A percentile compares a stretch with the other conserved stretches of the same genome.
These are phyloP conservation scores for Beta macrorhiza DNA, from an alignment of 179 eudicot species.

Conservation along the genomic window DNA sequence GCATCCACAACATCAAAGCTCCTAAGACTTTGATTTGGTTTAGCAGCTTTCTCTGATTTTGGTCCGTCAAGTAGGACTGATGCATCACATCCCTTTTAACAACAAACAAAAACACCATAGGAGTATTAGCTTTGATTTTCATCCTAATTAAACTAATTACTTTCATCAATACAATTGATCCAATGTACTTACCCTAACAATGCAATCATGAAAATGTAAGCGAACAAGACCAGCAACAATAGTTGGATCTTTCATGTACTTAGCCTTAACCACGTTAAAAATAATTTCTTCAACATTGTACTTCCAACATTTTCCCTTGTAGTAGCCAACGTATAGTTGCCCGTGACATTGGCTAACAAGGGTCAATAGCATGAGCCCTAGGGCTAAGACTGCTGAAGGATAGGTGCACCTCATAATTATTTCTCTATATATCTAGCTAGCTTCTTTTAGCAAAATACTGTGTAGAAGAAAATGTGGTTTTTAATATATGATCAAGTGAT, in stretches of 20 bases:
- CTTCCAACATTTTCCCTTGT: slow-evolving; percentile 27
- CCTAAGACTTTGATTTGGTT: slow-evolving; percentile 30
- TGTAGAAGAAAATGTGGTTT: neutral
- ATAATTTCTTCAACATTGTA: slow-evolving; percentile 24
- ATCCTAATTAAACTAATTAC: neutral
- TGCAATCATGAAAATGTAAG: slow-evolving; percentile 29
- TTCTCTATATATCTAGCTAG: slow-evolving; percentile 2
- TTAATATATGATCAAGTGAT: neutral
- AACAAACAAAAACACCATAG: neutral
- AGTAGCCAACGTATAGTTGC: slow-evolving; percentile 24
- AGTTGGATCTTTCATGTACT: neutral
- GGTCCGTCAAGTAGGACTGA: slow-evolving; percentile 39
- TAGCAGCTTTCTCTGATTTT: slow-evolving; percentile 31
- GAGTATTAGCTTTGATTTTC: neutral
- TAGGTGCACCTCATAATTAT: slow-evolving; percentile 21
- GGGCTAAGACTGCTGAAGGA: slow-evolving; percentile 6
- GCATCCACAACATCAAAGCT: slow-evolving; percentile 36
- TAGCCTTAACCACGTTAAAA: slow-evolving; percentile 11
- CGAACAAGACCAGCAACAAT: slow-evolving; percentile 28
- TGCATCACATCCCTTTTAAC: slow-evolving; percentile 41
- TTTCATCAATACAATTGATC: no score
- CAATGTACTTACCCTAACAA: slow-evolving; percentile 22
- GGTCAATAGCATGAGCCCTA: slow-evolving; percentile 26
- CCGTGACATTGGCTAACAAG: slow-evolving; percentile 28
- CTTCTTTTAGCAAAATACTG: neutral